phyloP scores from a whole-genome alignment of 164 flowering plant genomes.

The Vitis amurensis region DNA sequence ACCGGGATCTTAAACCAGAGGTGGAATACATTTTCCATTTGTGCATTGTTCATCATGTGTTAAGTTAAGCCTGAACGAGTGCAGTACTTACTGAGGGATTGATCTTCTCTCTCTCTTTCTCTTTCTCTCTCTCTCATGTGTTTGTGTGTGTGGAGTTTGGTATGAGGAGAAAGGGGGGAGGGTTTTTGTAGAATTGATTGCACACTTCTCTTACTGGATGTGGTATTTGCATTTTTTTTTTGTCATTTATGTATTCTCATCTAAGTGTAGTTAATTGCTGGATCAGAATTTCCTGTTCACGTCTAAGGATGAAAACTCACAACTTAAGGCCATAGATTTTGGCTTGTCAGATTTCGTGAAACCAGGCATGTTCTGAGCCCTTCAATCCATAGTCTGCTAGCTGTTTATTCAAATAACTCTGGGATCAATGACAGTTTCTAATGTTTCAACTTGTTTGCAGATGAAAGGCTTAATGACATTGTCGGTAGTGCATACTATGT shows the following conservation, averaged over 20 bases:
- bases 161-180: too few relatives aligned
- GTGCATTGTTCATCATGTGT: not conserved
- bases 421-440: not conserved
- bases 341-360: constrained; percentile 78
- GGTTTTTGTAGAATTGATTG: not conserved
- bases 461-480: constrained; percentile 68
- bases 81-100: too few relatives aligned
- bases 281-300: constrained; percentile 64
- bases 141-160: too few relatives aligned
- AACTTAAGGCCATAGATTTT: constrained; percentile 71
- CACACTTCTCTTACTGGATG: not conserved
- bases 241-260: constrained; percentile 4
- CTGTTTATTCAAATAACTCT: constrained; percentile 1
- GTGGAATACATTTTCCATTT: constrained; percentile 23
- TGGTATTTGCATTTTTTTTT: not conserved
- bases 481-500: constrained; percentile 76
- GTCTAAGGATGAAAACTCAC: constrained; percentile 59
- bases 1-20: constrained; percentile 83
- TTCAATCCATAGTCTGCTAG: not conserved
- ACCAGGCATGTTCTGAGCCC: constrained; percentile 44
- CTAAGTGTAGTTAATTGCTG: constrained; percentile 27
- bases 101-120: too few relatives aligned
- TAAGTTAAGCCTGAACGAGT: not conserved
- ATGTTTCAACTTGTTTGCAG: constrained; percentile 28
- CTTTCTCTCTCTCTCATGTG: too few relatives aligned